Evolutionary conservation across 164 flowering plant genomes (phyloP).

Genomic region (Paratinospora sagittata): DNA sequence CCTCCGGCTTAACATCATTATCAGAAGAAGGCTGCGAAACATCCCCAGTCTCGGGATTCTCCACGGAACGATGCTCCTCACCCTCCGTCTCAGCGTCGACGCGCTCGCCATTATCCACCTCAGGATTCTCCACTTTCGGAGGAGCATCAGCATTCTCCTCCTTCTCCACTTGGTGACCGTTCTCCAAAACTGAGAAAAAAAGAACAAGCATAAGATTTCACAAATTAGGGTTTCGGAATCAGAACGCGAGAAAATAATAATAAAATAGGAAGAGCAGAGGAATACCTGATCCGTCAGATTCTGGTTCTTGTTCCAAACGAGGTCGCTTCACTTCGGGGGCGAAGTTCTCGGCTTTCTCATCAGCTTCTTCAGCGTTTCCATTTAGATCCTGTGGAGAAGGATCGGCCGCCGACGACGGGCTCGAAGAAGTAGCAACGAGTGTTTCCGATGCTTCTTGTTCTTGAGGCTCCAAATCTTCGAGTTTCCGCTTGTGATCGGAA

Average conservation of each 20-base stretch:
- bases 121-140: slow-evolving; percentile 3
- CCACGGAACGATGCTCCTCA: slow-evolving; percentile 11
- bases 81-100: slow-evolving; percentile 9
- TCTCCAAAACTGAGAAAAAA: slow-evolving; percentile 32
- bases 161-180: slow-evolving; percentile 31
- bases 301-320: slow-evolving; percentile 52
- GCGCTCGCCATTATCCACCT: slow-evolving; percentile 15
- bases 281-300: slow-evolving; percentile 26
- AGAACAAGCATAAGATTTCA: too few species aligned
- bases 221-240: neutral
- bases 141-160: slow-evolving; percentile 20
- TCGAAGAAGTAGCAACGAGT: slow-evolving; percentile 8
- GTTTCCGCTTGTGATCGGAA: slow-evolving; percentile 62
- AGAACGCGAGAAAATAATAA: neutral
- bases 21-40: slow-evolving; percentile 6
- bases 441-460: slow-evolving; percentile 16
- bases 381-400: slow-evolving; percentile 1
- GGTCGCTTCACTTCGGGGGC: slow-evolving; percentile 50
- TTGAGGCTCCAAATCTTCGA: slow-evolving; percentile 46
- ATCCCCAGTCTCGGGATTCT: slow-evolving; percentile 9
- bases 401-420: slow-evolving; percentile 12
- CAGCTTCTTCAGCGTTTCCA: slow-evolving; percentile 13
- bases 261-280: neutral
- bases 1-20: slow-evolving; percentile 13
- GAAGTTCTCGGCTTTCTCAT: slow-evolving; percentile 6